Evolutionary conservation across 768 basidiomycete genomes (phyloP).

Genomic region (Crassisporium funariophilum): DNA sequence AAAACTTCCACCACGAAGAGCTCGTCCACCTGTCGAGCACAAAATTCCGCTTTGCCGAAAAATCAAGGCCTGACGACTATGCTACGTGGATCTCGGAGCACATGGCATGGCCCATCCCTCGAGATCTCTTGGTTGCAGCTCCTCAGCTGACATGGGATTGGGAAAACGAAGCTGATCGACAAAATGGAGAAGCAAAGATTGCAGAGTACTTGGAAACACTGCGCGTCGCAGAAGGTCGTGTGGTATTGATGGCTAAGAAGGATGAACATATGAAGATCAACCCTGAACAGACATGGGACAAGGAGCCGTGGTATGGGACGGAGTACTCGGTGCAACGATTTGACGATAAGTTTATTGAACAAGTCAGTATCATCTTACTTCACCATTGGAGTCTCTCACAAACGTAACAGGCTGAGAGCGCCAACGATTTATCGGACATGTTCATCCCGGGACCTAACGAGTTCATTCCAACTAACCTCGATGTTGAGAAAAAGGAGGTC

Average conservation of each 20-base stretch:
- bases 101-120: conserved; percentile 82
- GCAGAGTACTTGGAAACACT: conserved; percentile 63
- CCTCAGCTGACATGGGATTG: conserved; percentile 76
- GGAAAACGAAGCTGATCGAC: conserved; percentile 47
- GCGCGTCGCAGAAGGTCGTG: conserved; percentile 59
- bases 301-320: conserved; percentile 93
- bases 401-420: conserved; percentile 54
- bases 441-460: conserved; percentile 83
- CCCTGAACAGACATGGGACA: conserved; percentile 54
- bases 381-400: conserved; percentile 1
- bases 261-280: conserved; percentile 57
- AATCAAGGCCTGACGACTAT: conserved; percentile 77
- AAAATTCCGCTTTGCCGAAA: conserved; percentile 87
- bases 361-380: conserved; percentile 36
- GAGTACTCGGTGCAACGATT: conserved; percentile 77
- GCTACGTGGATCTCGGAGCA: conserved; percentile 73
- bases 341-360: conserved; percentile 59
- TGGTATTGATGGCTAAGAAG: conserved; percentile 79
- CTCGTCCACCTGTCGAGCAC: conserved; percentile 68
- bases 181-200: conserved; percentile 51
- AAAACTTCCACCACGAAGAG: conserved; percentile 76
- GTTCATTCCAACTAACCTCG: conserved; percentile 87
- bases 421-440: conserved; percentile 68
- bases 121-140: conserved; percentile 71
- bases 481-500: conserved; percentile 77